Conservation (phyloP, 768 basidiomycete species). For the Xerocomellus chrysenteron region DNA sequence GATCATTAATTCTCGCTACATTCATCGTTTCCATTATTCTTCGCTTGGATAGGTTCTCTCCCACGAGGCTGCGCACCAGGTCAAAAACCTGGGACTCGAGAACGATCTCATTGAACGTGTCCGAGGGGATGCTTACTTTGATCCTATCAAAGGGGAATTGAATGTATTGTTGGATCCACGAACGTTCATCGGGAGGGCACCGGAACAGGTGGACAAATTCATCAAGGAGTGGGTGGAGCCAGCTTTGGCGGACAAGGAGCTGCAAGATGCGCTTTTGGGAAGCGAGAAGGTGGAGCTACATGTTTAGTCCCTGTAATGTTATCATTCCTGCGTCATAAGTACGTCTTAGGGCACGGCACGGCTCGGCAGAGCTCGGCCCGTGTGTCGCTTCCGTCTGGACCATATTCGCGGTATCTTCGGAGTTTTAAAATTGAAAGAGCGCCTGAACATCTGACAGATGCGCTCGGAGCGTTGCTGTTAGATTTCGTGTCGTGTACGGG, state of each 20-base stretch:
- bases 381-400: slow-evolving; percentile 14
- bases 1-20: slow-evolving; percentile 8
- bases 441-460: not conserved
- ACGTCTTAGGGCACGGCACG: slow-evolving; percentile 1
- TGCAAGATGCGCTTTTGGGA: slow-evolving; percentile 50
- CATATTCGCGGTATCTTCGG: slow-evolving; percentile 15
- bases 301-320: slow-evolving; percentile 33
- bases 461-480: not conserved
- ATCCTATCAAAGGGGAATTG: slow-evolving; percentile 78
- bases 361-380: slow-evolving; percentile 11
- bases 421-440: slow-evolving; percentile 19
- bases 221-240: slow-evolving; percentile 84
- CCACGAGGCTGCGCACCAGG: slow-evolving; percentile 91
- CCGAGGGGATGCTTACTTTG: slow-evolving; percentile 80
- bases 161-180: slow-evolving; percentile 78
- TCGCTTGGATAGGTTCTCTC: slow-evolving; percentile 70
- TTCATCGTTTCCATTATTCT: slow-evolving; percentile 2
- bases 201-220: slow-evolving; percentile 92
- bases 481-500: not conserved
- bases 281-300: slow-evolving; percentile 63
- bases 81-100: slow-evolving; percentile 91
- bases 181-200: slow-evolving; percentile 91
- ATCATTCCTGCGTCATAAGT: not conserved
- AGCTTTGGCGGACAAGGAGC: slow-evolving; percentile 61
- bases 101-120: slow-evolving; percentile 95